Base-by-base conservation (phyloP, 2,329 filamentous ascomycete species). In the Penicillium sp. region DNA sequence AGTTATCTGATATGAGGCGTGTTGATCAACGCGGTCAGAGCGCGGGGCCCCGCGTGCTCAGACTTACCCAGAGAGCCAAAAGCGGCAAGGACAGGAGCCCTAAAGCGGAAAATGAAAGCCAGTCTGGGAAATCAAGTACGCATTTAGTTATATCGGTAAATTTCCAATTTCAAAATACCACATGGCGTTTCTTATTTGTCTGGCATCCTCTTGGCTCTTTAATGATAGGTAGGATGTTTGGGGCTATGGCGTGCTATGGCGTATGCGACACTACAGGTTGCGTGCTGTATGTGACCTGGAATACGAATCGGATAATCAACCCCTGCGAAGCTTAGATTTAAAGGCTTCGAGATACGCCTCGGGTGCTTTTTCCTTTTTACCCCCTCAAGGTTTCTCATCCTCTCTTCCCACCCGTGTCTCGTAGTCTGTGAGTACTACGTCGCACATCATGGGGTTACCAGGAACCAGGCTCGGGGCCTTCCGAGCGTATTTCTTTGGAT, bases 401-500 rank as follows among this genome's bases (percentile, higher is more conserved):
- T 41, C n/a, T 10, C 9, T 16, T 25, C 27, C 15, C 10, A 21
- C 45, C 34, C 6, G 32, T 16, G 18, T 41, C n/a, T 25, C 15
- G 15, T 49, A 18, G 27, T 34, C 15, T 34, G 15, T 44, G 5
- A 41, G 12, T 27, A 29, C 25, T 38, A 41, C 31, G 12, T 38
- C 35, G 25, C 16, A 38, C 31, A 44, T 7, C 29, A 51, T 54
- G 29, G 29, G 37, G 3, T 32, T 46, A 48, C 38, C 46, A 60
- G 63, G 61, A 46, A 65, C 60, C 13, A 54, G 44, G 29, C 60
- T 64, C 3, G 63, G 63, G 13, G 60, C 57, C 31, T 60, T 65
- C 21, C 57, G 63, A 7, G 63, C 61, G 9, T 65, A 65, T 32
- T 64, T 65, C 40, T 63, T 64, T n/a, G 61, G 63, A 16, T 65